Base-by-base conservation (phyloP, 1,139 yeast genomes). In the Yamadazyma dushanensis region DNA sequence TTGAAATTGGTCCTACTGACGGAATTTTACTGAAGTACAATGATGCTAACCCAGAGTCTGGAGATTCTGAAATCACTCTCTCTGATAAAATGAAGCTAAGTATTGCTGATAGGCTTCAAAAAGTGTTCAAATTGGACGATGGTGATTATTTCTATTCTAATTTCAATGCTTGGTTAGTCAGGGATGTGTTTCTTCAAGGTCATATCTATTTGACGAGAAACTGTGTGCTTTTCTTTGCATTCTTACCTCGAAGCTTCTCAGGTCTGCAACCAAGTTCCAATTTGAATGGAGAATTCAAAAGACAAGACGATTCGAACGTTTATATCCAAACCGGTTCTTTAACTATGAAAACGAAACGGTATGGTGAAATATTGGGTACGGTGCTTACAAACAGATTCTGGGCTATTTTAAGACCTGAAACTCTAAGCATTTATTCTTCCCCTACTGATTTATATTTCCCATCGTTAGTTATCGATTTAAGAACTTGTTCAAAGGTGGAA, bases 371-470 rank as follows among this genome's bases (percentile, higher is more conserved):
- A n/a, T 58, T 70, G 32, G 51, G 60, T 5, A 50, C 70, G 1
- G 63, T 64, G 1, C 43, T 64, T 6, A 65, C 73, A 3, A 63
- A 62, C 35, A 46, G 60, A 21, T 83, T 74, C 54, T 92, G 97
- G 96, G 88, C 89, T 10, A 75, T 88, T 2, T 63, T 90, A 40
- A 68, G 85, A 44, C 78, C 80, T 28, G 82, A 82, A 36, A 76
- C 90, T 0, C 66, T 90, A 16, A 72, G 87, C 3, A 71, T 87
- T 32, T 89, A 84, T 56, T 63, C 76, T 8, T 78, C 78, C 5
- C 76, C 96, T 1, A 80, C 88, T 0, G 95, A 88, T 38, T 63
- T 84, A 16, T 89, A 89, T 57, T 89, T 89, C 61, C 97, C 97
- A 0, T 66, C 70, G 5, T 64, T 85, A 23, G 82, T 87, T 0